A percentile compares a stretch with the other conserved stretches of the same genome.
phyloP scores from a whole-genome alignment of 1,284 basidiomycete species.

The Ceratobasidium sp. region DNA sequence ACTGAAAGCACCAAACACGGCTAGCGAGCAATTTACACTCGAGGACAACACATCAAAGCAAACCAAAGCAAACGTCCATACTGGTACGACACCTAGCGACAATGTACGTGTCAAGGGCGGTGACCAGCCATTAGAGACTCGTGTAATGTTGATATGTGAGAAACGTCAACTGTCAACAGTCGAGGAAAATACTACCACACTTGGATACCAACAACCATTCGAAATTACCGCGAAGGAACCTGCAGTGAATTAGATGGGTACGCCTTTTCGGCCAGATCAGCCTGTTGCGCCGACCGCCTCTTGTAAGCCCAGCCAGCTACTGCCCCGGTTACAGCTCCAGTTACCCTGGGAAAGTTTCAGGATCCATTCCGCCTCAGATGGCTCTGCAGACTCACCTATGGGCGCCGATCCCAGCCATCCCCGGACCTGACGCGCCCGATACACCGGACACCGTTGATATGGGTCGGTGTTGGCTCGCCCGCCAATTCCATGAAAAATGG shows the following conservation, averaged over 20 bases:
- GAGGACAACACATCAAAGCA: not conserved
- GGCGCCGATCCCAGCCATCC: constrained; percentile 28
- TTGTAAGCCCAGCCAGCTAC: constrained; percentile 10
- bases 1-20: not conserved
- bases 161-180: too few species aligned
- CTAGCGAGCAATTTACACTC: not conserved
- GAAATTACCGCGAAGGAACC: constrained; percentile 10
- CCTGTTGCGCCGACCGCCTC: constrained; percentile 26
- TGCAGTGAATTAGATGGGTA: constrained; percentile 6
- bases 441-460: constrained; percentile 11
- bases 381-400: constrained; percentile 2
- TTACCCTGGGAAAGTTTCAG: not conserved
- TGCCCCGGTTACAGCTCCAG: constrained; percentile 4
- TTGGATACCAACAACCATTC: too few species aligned
- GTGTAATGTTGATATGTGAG: too few species aligned
- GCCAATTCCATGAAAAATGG: constrained; percentile 14
- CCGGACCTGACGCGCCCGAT: constrained; percentile 17
- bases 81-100: not conserved
- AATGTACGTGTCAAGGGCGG: not conserved
- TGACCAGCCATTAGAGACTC: too few species aligned
- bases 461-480: constrained; percentile 2
- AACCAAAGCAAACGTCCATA: not conserved
- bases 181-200: too few species aligned
- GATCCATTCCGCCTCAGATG: not conserved
- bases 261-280: constrained; percentile 6